phyloP scores from a whole-genome alignment of 805 yeast species.

The Starmera pachycereana region DNA sequence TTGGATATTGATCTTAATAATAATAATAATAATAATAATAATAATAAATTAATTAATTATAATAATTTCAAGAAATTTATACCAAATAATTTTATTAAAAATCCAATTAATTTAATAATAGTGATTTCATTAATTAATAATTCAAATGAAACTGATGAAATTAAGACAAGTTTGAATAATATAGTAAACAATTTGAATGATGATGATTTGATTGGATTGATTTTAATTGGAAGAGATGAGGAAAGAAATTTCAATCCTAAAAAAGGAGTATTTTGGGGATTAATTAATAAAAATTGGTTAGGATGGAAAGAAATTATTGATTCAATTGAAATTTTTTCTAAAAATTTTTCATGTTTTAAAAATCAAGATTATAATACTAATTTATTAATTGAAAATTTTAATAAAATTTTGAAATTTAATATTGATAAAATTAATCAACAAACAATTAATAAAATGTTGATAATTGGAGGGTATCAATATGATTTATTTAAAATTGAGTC shows the following conservation, averaged over 20 bases:
- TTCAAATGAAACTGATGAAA: conserved; percentile 12
- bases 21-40: no score
- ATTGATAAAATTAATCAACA: neutral
- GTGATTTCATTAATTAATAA: conserved; percentile 31
- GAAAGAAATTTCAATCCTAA: conserved; percentile 21
- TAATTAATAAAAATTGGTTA: conserved; percentile 32
- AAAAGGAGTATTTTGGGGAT: conserved; percentile 36
- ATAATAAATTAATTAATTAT: no score
- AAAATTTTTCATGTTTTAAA: no score
- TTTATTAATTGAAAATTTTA: conserved; percentile 20
- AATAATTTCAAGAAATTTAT: no score
- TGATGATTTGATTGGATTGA: conserved; percentile 36
- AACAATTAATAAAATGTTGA: neutral
- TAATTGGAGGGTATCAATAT: neutral
- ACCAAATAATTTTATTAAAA: neutral
- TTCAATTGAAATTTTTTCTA: no score
- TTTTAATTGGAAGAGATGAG: conserved; percentile 37
- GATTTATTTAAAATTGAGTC: neutral
- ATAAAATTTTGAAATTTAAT: neutral
- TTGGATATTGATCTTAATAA: no score
- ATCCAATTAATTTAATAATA: conserved; percentile 31
- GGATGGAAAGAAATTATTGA: conserved; percentile 37
- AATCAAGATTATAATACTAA: no score
- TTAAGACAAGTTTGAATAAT: conserved; percentile 18
- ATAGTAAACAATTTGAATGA: conserved; percentile 21